phyloP scores from a whole-genome alignment of 202 grass and related monocot species.

The Bolboschoenoplectus hybrid region DNA sequence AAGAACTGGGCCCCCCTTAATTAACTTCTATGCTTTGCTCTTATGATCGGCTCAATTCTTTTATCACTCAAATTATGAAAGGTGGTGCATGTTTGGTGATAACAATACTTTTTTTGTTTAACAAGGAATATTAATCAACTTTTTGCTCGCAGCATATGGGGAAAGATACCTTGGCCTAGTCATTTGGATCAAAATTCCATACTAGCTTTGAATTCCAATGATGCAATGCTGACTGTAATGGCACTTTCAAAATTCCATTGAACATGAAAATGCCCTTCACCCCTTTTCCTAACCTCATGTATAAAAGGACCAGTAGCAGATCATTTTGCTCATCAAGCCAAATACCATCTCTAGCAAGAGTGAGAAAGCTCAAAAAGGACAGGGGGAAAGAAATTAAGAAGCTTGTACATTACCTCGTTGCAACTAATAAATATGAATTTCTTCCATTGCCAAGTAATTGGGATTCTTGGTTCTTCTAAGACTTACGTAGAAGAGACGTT shows the following conservation, averaged over 20 bases:
- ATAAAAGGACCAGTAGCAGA: not conserved
- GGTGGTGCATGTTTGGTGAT: slow-evolving; percentile 49
- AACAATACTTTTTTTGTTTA: slow-evolving; percentile 51
- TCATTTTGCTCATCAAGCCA: no score
- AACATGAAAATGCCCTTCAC: not conserved
- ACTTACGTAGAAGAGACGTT: slow-evolving; percentile 59
- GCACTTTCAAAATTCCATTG: not conserved
- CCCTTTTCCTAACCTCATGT: no score
- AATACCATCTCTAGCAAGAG: no score
- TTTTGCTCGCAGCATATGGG: not conserved
- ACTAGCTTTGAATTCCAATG: not conserved
- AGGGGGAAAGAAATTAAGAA: not conserved
- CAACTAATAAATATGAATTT: slow-evolving; percentile 54
- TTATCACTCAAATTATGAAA: slow-evolving; percentile 21
- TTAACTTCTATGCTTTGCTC: slow-evolving; percentile 46
- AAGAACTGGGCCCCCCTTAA: not conserved
- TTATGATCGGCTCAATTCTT: not conserved
- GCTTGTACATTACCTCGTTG: not conserved
- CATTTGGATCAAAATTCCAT: not conserved
- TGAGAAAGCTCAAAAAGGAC: not conserved
- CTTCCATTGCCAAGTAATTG: slow-evolving; percentile 50
- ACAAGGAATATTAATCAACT: slow-evolving; percentile 23
- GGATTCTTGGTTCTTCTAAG: slow-evolving; percentile 47
- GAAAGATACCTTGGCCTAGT: not conserved
- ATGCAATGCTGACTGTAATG: not conserved